Evolutionary conservation across 768 basidiomycete species (phyloP), one percentile per base, ranked within the genome.

Genomic region (Lactarius vividus): DNA sequence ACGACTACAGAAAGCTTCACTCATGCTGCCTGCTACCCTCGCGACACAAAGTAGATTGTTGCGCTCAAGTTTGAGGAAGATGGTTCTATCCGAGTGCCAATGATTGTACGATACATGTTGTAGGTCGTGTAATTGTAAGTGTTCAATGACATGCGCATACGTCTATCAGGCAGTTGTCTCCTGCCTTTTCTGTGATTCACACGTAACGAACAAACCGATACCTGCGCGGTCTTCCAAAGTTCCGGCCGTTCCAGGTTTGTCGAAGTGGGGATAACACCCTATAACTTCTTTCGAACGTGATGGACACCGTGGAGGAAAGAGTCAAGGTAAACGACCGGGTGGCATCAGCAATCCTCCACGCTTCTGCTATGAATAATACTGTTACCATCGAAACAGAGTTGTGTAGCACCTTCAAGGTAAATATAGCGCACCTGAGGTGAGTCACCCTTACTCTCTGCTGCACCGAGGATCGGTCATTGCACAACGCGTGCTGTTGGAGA

Each of bases 401-500:
- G 9, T 20, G 16, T 16, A 3, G 11, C 13, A 15, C 37, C 37
- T 20, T 33, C 46, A 31, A 53, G 49, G 33, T 4, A 28, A 23
- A 11, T 13, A 49, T 23, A 23, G 29, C 8, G 29, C 28, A 16
- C 20, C 37, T 33, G 57, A 58, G 63, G 63, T 59, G n/a, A 18
- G 64, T 11, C 29, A 57, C 23, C 8, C 0, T 10, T 23, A 31
- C 35, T 26, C 15, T 20, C 33, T 33, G 8, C 33, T 9, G 28
- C 23, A 5, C 44, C 9, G 16, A n/a, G 40, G 23, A 61, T 65
- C 44, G 3, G 33, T 8, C 26, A 61, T 57, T 57, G 1, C 37
- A 16, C 39, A 15, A 28, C 33, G 46, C 54, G 59, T 13, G 56
- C 49, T 2, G 37, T 33, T 26, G 65, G 46, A 61, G 65, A 55